Evolutionary conservation across 176 grass and related monocot genomes (phyloP), one percentile per base, ranked within the genome.

Genomic region (Bromus sterilis): DNA sequence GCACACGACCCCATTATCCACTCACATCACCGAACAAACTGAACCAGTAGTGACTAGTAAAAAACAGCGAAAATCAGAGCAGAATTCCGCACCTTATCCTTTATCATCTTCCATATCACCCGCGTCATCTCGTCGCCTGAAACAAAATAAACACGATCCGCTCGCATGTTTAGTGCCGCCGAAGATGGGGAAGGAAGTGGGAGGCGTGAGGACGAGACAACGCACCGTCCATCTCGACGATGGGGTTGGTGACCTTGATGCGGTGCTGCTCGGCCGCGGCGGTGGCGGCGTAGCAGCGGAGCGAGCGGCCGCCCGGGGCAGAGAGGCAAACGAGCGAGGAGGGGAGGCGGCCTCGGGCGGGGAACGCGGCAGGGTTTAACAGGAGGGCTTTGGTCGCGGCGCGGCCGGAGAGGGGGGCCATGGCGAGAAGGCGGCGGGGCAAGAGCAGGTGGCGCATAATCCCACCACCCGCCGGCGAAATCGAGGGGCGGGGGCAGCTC

Each of bases 211-310:
- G 75, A 62, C 36, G 56, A 62, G 36, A 56, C 0, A 25, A 88
- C 90, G 81, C 39, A 98, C 95, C 96, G 41, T 99, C 96, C 93
- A 99, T 99, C 93, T 99, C 96, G 61, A 99, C 96, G 76, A 95
- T 88, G 55, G 96, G 96, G 46, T 95, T 99, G n/a, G 87, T 73
- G 53, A 97, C 91, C 72, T 87, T 90, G 88, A 97, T 89, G 32
- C 91, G 83, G 79, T 56, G 70, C 62, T 86, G 77, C 31, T 87
- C 70, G 59, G 88, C 82, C 41, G 58, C 89, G 25, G 80, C 73
- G n/a, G 78, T 76, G 41, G 75, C 75, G 75, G 93, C 82, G 31
- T 93, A 82, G 86, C 86, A 97, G 40, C 93, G 91, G 83, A 93
- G 77, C 35, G 91, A 20, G 48, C 75, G 60, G 37, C 16, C 34